These are phyloP conservation scores for Chaetothyriales sp. DNA, from an alignment of 2,329 filamentous ascomycete species.

Conservation along the genomic window DNA sequence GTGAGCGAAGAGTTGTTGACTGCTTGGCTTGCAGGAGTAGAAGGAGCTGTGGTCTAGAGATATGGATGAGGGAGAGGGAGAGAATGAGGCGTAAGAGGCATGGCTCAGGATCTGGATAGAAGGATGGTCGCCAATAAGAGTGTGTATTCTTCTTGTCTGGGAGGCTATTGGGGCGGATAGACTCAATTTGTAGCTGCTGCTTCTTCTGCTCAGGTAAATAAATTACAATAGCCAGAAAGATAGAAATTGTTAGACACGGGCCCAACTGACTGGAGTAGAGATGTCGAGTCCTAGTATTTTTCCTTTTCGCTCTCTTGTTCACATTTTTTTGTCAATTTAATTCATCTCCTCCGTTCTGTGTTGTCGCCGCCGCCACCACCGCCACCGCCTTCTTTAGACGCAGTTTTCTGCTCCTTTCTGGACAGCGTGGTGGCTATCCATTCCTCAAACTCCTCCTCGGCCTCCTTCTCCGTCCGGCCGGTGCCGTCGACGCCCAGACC, in stretches of 20 bases:
- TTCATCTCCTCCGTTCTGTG: background rate
- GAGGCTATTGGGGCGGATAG: too few species aligned
- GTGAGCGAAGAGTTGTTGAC: background rate
- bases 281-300: background rate
- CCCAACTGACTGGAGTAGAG: background rate
- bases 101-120: background rate
- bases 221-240: background rate
- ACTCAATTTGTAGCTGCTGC: background rate
- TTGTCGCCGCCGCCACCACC: too few species aligned
- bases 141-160: background rate
- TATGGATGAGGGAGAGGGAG: background rate
- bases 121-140: background rate
- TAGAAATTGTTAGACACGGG: background rate
- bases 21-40: background rate
- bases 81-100: background rate
- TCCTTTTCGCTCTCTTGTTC: background rate
- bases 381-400: conserved; percentile 18
- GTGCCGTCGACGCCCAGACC: conserved; percentile 45
- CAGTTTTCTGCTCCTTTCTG: conserved; percentile 32
- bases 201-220: background rate
- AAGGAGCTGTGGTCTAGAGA: background rate
- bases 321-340: too few species aligned
- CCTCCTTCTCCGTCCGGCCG: conserved; percentile 32
- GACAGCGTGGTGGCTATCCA: conserved; percentile 36
- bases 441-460: conserved; percentile 40